Percentiles rank a stretch among this genome's conserved stretches.
phyloP scores from a whole-genome alignment of 2,329 filamentous ascomycete species.

The Ceratocystis alfenasii region DNA sequence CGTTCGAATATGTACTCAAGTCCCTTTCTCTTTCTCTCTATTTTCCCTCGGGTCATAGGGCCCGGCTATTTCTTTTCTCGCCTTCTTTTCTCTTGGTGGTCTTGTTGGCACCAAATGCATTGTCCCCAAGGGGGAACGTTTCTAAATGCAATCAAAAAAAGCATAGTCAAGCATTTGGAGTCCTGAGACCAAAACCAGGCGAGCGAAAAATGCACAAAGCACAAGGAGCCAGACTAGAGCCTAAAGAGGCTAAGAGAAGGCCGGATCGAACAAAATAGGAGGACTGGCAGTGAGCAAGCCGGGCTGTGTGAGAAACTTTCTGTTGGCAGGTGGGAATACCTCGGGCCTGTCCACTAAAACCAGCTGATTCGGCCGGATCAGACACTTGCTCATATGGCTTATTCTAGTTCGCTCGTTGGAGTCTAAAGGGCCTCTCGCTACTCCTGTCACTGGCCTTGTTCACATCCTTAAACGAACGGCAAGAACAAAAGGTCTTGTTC shows the following conservation, averaged over 20 bases:
- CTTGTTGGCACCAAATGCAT: not conserved
- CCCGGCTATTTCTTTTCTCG: not conserved
- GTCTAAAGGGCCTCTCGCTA: not conserved
- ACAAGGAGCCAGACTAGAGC: not conserved
- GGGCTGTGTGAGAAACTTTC: not conserved
- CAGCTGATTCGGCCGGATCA: not conserved
- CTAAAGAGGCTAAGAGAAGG: slow-evolving; percentile 2
- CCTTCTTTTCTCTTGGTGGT: not conserved
- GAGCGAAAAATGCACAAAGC: not conserved
- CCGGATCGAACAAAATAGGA: not conserved
- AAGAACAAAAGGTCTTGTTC: slow-evolving; percentile 6
- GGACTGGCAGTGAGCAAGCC: not conserved
- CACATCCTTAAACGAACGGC: not conserved
- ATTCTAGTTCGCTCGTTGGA: not conserved
- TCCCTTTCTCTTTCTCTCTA: not conserved
- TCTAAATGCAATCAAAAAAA: not conserved
- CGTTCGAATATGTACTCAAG: not conserved
- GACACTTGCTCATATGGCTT: not conserved
- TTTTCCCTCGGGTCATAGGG: not conserved
- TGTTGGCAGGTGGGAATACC: not conserved
- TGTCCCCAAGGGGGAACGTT: not conserved
- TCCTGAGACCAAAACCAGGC: not conserved
- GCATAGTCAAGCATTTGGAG: not conserved
- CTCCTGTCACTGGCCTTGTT: not conserved
- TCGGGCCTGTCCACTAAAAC: not conserved